Conservation (phyloP, 2,329 filamentous ascomycete genomes). For the Ascocoryne sarcoides region DNA sequence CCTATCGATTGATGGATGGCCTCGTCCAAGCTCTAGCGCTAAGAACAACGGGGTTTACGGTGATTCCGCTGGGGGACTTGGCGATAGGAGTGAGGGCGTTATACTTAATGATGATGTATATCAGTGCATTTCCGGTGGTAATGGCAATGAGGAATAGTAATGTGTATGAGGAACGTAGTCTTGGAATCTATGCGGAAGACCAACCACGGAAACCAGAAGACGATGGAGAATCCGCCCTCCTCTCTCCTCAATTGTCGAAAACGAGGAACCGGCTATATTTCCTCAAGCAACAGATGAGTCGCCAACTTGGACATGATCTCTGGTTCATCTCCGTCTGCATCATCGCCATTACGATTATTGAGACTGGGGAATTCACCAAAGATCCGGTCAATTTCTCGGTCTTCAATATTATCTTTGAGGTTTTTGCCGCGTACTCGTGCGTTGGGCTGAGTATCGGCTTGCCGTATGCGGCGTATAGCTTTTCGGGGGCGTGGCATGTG, state of each 20-base stretch:
- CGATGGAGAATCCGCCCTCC: not conserved
- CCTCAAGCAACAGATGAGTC: conserved; percentile 42
- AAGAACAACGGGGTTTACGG: conserved; percentile 57
- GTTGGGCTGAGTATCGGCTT: conserved; percentile 53
- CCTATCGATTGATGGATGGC: conserved; percentile 51
- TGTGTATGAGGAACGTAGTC: conserved; percentile 60
- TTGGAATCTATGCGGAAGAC: conserved; percentile 45
- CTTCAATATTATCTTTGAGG: conserved; percentile 53
- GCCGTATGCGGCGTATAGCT: conserved; percentile 44
- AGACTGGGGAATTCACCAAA: conserved; percentile 43
- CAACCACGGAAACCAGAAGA: not conserved
- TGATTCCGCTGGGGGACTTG: conserved; percentile 49
- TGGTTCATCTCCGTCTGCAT: conserved; percentile 57
- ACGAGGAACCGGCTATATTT: conserved; percentile 13
- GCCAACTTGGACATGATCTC: conserved; percentile 57
- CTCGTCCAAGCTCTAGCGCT: conserved; percentile 58
- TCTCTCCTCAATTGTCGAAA: not conserved
- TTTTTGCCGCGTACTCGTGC: conserved; percentile 49
- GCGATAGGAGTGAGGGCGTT: conserved; percentile 49
- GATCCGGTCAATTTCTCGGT: conserved; percentile 46
- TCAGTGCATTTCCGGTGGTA: conserved; percentile 53
- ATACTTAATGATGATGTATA: conserved; percentile 59
- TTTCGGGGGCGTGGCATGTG: conserved; percentile 44
- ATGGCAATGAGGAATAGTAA: conserved; percentile 61
- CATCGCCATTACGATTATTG: conserved; percentile 51